phyloP scores from a whole-genome alignment of 2,329 filamentous ascomycete species.

The Colletotrichum australisinense region DNA sequence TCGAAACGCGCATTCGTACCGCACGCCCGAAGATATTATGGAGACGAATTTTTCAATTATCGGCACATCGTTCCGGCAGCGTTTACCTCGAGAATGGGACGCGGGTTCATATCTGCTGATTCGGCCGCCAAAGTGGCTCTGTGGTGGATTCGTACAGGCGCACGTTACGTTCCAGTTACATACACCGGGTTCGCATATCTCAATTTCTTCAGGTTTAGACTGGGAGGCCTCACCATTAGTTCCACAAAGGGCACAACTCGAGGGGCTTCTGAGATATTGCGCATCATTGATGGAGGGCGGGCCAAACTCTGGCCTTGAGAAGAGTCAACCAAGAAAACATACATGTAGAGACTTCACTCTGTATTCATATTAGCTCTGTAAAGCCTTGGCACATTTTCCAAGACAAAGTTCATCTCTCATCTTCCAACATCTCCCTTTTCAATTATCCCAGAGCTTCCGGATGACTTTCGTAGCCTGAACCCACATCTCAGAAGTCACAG shows the following conservation, averaged over 20 bases:
- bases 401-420: too few relatives aligned
- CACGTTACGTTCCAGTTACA: neutral
- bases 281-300: neutral
- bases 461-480: neutral
- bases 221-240: neutral
- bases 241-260: neutral
- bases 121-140: neutral
- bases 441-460: too few relatives aligned
- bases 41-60: conserved; percentile 21
- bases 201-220: neutral
- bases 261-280: neutral
- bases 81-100: conserved; percentile 34
- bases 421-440: too few relatives aligned
- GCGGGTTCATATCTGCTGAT: conserved; percentile 19
- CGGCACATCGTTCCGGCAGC: conserved; percentile 4
- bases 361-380: too few relatives aligned
- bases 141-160: neutral
- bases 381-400: too few relatives aligned
- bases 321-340: neutral
- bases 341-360: too few relatives aligned
- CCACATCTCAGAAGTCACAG: neutral
- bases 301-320: neutral
- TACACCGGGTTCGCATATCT: neutral
- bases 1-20: conserved; percentile 35
- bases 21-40: neutral